These are phyloP conservation scores for Kazachstania psychrophila DNA, from an alignment of 805 yeast genomes.

Conservation along the genomic window DNA sequence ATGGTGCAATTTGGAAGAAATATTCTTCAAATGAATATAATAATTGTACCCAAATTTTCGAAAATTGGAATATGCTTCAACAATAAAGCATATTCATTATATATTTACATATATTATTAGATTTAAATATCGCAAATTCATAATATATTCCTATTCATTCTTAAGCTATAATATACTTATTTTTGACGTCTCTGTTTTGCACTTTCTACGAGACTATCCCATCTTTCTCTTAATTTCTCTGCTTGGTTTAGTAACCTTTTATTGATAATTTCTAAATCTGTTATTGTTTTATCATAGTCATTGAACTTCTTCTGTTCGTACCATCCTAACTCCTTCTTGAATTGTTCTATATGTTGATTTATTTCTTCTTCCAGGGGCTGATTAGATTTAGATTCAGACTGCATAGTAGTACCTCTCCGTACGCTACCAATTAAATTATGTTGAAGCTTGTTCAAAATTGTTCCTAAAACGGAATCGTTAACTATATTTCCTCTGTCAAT, in stretches of 20 bases:
- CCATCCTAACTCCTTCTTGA: conserved; percentile 31
- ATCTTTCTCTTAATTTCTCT: conserved; percentile 45
- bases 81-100: not conserved
- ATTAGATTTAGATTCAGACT: too few relatives aligned
- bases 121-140: not conserved
- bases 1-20: conserved; percentile 74
- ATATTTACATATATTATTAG: not conserved
- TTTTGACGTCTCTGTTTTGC: conserved; percentile 47
- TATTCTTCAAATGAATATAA: conserved; percentile 73
- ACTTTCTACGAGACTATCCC: conserved; percentile 59
- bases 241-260: conserved; percentile 42
- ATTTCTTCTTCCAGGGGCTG: conserved; percentile 1
- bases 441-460: conserved; percentile 17
- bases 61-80: conserved; percentile 4
- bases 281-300: conserved; percentile 33
- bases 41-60: conserved; percentile 41
- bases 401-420: not conserved
- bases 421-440: conserved; percentile 7
- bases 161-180: conserved; percentile 12
- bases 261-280: conserved; percentile 32
- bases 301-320: conserved; percentile 30
- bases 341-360: conserved; percentile 14
- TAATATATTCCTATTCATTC: not conserved
- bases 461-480: conserved; percentile 14
- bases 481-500: conserved; percentile 4